Evolutionary conservation across 2,329 filamentous ascomycete genomes (phyloP).

Genomic region (Immersiporthe knoxdaviesiana): DNA sequence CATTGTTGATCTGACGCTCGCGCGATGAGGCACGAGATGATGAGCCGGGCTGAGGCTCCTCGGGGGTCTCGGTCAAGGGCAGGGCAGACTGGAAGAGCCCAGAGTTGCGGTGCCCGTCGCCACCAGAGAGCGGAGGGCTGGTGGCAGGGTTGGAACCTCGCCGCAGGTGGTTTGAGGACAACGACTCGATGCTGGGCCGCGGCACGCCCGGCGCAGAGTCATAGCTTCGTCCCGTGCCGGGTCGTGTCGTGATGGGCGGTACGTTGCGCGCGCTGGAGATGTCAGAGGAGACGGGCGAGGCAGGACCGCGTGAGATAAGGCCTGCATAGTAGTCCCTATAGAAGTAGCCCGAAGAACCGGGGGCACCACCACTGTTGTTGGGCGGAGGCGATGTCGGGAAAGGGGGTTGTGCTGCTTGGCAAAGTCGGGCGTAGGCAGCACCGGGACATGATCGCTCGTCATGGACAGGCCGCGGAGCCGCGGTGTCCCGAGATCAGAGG

Average conservation of each 20-base stretch:
- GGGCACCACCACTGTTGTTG: constrained; percentile 38
- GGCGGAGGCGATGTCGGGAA: constrained; percentile 53
- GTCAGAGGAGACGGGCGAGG: constrained; percentile 61
- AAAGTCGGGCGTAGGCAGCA: constrained; percentile 68
- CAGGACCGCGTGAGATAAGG: constrained; percentile 55
- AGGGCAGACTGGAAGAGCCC: constrained; percentile 87
- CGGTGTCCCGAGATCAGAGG: constrained; percentile 51
- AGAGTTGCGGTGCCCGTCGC: constrained; percentile 63
- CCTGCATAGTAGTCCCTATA: constrained; percentile 59
- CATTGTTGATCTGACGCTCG: constrained; percentile 56
- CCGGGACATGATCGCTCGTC: constrained; percentile 65
- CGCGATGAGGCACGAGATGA: constrained; percentile 64
- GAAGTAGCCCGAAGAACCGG: constrained; percentile 58
- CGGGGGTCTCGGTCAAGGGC: constrained; percentile 72
- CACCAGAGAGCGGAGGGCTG: constrained; percentile 51
- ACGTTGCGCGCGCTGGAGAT: constrained; percentile 53
- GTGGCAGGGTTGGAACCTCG: constrained; percentile 61
- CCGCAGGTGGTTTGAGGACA: constrained; percentile 30
- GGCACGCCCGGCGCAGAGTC: constrained; percentile 56
- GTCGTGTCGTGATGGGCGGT: constrained; percentile 51
- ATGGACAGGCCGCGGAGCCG: constrained; percentile 63
- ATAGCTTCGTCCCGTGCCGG: constrained; percentile 63
- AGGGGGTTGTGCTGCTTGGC: constrained; percentile 59
- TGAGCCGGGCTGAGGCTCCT: constrained; percentile 47
- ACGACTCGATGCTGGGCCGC: constrained; percentile 56